Base-by-base conservation (phyloP, 768 basidiomycete species). In the Kwoniella shandongensis region DNA sequence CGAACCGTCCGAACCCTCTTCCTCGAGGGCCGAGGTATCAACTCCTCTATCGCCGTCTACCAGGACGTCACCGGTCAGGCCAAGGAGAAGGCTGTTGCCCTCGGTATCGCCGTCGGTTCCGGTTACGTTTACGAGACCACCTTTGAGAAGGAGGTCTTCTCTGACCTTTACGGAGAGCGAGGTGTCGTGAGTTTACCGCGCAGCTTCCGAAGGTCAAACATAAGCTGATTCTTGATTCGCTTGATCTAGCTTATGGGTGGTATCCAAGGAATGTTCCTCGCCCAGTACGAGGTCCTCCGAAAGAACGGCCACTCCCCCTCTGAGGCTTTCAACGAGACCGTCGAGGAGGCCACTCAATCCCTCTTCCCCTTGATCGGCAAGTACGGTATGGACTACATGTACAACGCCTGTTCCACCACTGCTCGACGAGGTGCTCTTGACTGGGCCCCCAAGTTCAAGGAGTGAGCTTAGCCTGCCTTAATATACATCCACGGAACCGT, bases 61-160 rank as follows among this genome's bases (percentile, higher is more conserved):
- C 94, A 99, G 79, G 96, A 99, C 70, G 93, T 97, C 61, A 91
- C 92, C 48, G 96, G 96, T 73, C 88, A 97, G 78, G 96, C 96
- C 64, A 87, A 88, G 81, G 96, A 99, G 81, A 94, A 89, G 83
- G 96, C 94, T 42, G 83, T 89, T 59, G 96, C 94, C 41, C 80
- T 99, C 53, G 92, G 89, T 79, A 90, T 98, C 61, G 94, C 83
- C 60, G 83, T 98, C 63, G 96, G 96, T 57, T 91, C 92, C 57
- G 96, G 96, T 46, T 99, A 99, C 83, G 81, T 91, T 80, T 99
- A 99, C 78, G 96, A 98, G 80, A 99, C 96, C 25, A 96, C 96
- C 63, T 98, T 99, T 67, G 83, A 98, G 84, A 98, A 96, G 84
- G 96, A 99, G 81, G 96, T 98, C 62, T 97, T 88, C 85, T 98